Base-by-base conservation (phyloP, 345 rosid species). In the Nasturtium officinale region DNA sequence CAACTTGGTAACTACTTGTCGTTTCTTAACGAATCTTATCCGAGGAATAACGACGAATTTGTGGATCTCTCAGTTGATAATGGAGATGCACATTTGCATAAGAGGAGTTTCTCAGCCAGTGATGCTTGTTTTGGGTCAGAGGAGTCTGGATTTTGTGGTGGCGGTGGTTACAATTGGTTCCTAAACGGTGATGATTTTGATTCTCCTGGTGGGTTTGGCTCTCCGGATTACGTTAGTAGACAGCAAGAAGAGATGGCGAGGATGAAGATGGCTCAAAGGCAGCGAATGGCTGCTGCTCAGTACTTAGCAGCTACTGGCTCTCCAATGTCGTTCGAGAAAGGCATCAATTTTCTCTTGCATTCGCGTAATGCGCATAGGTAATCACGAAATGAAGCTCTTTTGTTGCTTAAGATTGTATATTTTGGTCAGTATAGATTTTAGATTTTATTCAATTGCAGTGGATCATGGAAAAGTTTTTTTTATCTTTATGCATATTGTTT, bases 31-130 rank as follows among this genome's bases (percentile, higher is more conserved):
- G 97, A 95, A 25, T 61, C 89, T 13, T 78, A 83, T 32, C 77
- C 87, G 1, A 82, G 74, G 72, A 75, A 83, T 48, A 77, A 85
- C 54, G 97, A 87, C 32, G 78, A 81, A 48, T 60, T 55, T 54
- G 35, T 72, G 71, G 68, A 51, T 77, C 92, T 60, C 74, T 56
- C 76, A 2, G 43, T 43, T 32, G 77, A 61, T 20, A 80, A 83
- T 69, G 86, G 76, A 58, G 92, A 90, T 59, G 45, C 74, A 28
- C 86, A 86, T 76, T 70, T 83, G 73, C 99, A 89, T 46, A 85
- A 83, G 74, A 86, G 98, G 84, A 87, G 98, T 62, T 85, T 77
- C 77, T 90, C 92, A 0, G 99, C 88, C 29, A 89, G 90, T 75
- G 98, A 92, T 61, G 94, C 81, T 17, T 83, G 81, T 46, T 80